Conservation (phyloP, 1,139 yeast species). For the Debaryomycetaceae sp. region DNA sequence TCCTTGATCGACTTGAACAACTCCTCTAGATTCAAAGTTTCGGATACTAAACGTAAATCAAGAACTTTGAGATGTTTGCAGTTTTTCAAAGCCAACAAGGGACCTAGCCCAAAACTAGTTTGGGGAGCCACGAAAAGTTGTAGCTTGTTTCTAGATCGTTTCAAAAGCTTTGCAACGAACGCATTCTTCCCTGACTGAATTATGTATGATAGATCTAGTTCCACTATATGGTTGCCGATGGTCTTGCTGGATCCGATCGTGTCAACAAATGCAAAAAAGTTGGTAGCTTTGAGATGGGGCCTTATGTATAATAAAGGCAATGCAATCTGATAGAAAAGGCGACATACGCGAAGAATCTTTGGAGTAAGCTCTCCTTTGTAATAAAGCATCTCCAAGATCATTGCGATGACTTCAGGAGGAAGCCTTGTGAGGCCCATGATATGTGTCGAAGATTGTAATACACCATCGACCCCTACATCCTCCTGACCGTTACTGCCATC, state of each 20-base stretch:
- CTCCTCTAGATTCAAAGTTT: conserved; percentile 78
- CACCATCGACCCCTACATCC: conserved; percentile 11
- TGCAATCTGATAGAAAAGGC: conserved; percentile 55
- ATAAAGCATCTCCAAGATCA: conserved; percentile 45
- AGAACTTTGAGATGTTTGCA: conserved; percentile 63
- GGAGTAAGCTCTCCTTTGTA: conserved; percentile 38
- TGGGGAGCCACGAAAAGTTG: conserved; percentile 85
- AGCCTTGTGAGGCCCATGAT: conserved; percentile 25
- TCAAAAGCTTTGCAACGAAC: conserved; percentile 72
- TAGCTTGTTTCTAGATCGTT: conserved; percentile 66
- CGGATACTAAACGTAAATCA: conserved; percentile 87
- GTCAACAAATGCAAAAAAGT: conserved; percentile 72
- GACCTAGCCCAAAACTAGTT: conserved; percentile 90
- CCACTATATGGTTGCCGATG: conserved; percentile 43
- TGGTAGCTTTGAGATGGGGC: conserved; percentile 63
- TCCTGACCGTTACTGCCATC: conserved; percentile 6
- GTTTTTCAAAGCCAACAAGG: conserved; percentile 69
- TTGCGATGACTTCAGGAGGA: conserved; percentile 59
- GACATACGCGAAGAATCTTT: conserved; percentile 57
- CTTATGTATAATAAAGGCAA: conserved; percentile 59
- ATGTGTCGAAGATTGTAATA: conserved; percentile 8
- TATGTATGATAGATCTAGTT: conserved; percentile 69
- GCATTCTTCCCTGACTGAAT: conserved; percentile 94
- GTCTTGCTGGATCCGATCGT: conserved; percentile 48
- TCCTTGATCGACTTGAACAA: conserved; percentile 70